A percentile compares a stretch with the other conserved stretches of the same genome.
phyloP scores from a whole-genome alignment of 2,329 filamentous ascomycete species.

The Tolypocladium capitatum region DNA sequence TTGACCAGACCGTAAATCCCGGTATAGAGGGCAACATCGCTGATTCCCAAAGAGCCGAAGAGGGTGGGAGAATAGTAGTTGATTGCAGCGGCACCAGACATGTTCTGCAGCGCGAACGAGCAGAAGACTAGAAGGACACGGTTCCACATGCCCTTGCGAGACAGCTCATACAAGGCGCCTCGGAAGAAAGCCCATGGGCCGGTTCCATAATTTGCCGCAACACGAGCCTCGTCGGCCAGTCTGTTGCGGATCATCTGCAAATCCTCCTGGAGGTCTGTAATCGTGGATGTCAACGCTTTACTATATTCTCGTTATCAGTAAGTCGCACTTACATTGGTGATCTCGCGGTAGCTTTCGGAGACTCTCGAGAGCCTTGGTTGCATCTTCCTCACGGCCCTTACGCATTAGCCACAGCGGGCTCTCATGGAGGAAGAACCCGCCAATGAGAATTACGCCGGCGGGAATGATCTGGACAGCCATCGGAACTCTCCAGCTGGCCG shows the following conservation, averaged over 20 bases:
- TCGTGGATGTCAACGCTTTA: too few relatives aligned
- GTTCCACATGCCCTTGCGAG: slow-evolving; percentile 26
- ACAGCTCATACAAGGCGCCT: slow-evolving; percentile 12
- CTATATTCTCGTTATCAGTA: too few relatives aligned
- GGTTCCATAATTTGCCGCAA: slow-evolving; percentile 18
- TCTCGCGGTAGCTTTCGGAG: slow-evolving; percentile 30
- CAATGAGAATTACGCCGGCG: slow-evolving; percentile 26
- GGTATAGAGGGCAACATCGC: too few relatives aligned
- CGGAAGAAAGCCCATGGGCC: slow-evolving; percentile 12
- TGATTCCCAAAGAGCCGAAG: too few relatives aligned
- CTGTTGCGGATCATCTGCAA: slow-evolving; percentile 29
- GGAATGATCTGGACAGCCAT: slow-evolving; percentile 34
- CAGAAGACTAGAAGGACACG: slow-evolving; percentile 23
- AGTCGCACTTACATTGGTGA: slow-evolving; percentile 12
- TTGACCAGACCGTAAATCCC: too few relatives aligned
- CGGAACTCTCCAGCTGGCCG: slow-evolving; percentile 33
- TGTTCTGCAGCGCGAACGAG: slow-evolving; percentile 25
- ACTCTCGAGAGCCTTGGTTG: slow-evolving; percentile 17
- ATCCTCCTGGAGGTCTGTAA: slow-evolving; percentile 30
- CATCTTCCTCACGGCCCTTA: slow-evolving; percentile 18
- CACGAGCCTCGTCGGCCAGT: slow-evolving; percentile 18
- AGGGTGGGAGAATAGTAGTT: slow-evolving; percentile 21
- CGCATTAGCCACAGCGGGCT: slow-evolving; percentile 26
- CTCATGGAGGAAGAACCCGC: slow-evolving; percentile 31
- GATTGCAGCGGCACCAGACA: slow-evolving; percentile 26